Evolutionary conservation across 352 stramenopile genomes (phyloP).

Genomic region (Elongisporangium prolatum): DNA sequence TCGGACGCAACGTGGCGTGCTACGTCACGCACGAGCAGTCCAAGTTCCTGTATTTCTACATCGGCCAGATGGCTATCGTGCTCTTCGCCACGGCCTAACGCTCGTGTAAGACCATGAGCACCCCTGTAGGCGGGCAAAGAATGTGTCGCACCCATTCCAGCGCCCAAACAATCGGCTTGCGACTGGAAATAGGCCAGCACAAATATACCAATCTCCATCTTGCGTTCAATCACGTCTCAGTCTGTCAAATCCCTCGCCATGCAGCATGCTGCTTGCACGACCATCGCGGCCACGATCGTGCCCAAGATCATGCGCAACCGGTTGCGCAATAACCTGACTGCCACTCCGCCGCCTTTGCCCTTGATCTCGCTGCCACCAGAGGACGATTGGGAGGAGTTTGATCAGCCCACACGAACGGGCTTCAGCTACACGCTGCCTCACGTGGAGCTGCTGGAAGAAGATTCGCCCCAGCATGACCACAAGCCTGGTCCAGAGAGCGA

Average conservation of each 20-base stretch:
- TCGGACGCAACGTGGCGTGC: constrained; percentile 92
- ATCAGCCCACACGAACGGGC: constrained; percentile 47
- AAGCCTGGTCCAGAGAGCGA: constrained; percentile 6
- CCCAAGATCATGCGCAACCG: constrained; percentile 34
- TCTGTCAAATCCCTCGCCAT: not conserved
- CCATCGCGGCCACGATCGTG: constrained; percentile 2
- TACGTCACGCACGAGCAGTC: constrained; percentile 93
- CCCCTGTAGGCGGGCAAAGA: not conserved
- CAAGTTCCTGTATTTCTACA: constrained; percentile 97
- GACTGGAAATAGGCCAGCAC: not conserved
- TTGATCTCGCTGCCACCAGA: constrained; percentile 62
- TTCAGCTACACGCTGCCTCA: constrained; percentile 53
- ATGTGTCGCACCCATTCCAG: no score
- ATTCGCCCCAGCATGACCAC: constrained; percentile 29
- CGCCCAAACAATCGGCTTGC: not conserved
- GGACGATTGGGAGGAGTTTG: constrained; percentile 66
- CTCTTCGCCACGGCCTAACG: constrained; percentile 83
- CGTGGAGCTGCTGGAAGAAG: constrained; percentile 30
- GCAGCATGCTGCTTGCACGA: not conserved
- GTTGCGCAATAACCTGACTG: constrained; percentile 30
- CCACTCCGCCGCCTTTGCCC: constrained; percentile 48
- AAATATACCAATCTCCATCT: not conserved
- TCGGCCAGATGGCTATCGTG: constrained; percentile 92
- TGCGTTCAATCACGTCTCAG: not conserved
- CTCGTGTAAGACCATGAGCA: constrained; percentile 2